Evolutionary conservation across 1,284 basidiomycete genomes (phyloP).

Genomic region (Rhodotorula mucilaginosa): DNA sequence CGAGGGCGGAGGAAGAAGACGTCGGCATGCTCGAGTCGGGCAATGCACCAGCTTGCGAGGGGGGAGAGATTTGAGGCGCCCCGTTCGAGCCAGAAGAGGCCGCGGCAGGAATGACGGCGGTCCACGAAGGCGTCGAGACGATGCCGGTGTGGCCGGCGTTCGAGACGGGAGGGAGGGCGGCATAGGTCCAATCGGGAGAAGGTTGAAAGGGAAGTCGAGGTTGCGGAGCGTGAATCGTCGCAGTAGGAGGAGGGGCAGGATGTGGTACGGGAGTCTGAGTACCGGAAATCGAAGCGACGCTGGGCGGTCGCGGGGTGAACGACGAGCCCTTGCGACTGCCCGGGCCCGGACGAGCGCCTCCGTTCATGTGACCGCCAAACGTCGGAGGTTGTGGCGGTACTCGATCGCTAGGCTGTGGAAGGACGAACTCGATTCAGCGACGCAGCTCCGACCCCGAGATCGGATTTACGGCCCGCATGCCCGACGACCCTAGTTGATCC

Average conservation of each 20-base stretch:
- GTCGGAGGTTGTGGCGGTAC: constrained; percentile 9
- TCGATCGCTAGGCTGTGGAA: constrained; percentile 2
- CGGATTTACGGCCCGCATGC: too few relatives aligned
- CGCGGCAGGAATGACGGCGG: constrained; percentile 16
- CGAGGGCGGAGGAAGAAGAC: too few relatives aligned
- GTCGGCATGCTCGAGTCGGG: too few relatives aligned
- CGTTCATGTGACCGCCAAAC: neutral
- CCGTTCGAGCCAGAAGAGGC: neutral
- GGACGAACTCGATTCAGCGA: neutral
- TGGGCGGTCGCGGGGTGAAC: neutral
- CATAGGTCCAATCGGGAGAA: constrained; percentile 21
- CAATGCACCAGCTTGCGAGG: too few relatives aligned
- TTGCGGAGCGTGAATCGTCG: constrained; percentile 14
- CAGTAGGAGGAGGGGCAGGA: neutral
- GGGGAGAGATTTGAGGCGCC: too few relatives aligned
- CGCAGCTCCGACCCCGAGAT: neutral
- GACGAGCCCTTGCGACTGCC: neutral
- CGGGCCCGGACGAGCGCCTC: neutral
- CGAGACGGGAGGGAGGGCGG: constrained; percentile 5
- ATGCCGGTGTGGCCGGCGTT: constrained; percentile 18
- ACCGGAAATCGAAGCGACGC: neutral
- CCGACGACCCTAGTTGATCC: too few relatives aligned
- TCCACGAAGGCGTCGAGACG: constrained; percentile 32
- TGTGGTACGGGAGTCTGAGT: neutral
- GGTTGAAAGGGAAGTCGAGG: constrained; percentile 17